These are phyloP conservation scores for Nectriaceae sp. DNA, from an alignment of 2,329 filamentous ascomycete genomes.

Conservation along the genomic window DNA sequence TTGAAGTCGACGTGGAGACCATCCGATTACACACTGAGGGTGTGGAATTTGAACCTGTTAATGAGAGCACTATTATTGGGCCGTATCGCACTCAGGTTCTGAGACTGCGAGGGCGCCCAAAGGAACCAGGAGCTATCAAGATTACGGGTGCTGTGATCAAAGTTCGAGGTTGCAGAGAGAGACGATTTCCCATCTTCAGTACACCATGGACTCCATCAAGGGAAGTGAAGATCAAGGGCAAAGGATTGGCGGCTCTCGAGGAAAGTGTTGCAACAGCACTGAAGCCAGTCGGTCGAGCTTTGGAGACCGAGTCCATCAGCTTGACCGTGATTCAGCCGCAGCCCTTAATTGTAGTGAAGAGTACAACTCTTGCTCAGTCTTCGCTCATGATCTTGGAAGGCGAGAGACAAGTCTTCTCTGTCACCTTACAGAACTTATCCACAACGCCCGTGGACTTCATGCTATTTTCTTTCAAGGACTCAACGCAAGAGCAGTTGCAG, in stretches of 20 bases:
- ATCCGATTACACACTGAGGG: slow-evolving; percentile 76
- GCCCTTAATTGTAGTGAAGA: slow-evolving; percentile 74
- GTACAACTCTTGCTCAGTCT: slow-evolving; percentile 77
- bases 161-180: slow-evolving; percentile 78
- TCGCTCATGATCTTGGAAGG: slow-evolving; percentile 93
- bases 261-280: slow-evolving; percentile 39
- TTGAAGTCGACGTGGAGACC: slow-evolving; percentile 86
- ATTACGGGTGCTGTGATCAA: slow-evolving; percentile 79
- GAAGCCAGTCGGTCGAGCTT: slow-evolving; percentile 39
- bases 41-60: slow-evolving; percentile 66
- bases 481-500: slow-evolving; percentile 76
- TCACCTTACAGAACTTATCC: slow-evolving; percentile 81
- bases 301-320: slow-evolving; percentile 54
- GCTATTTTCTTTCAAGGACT: slow-evolving; percentile 87
- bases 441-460: slow-evolving; percentile 78
- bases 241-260: slow-evolving; percentile 63
- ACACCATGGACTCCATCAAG: slow-evolving; percentile 72
- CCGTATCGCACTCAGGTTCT: slow-evolving; percentile 83
- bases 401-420: slow-evolving; percentile 74
- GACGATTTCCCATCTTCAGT: slow-evolving; percentile 81
- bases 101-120: slow-evolving; percentile 69
- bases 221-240: slow-evolving; percentile 74
- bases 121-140: slow-evolving; percentile 65
- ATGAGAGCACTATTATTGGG: slow-evolving; percentile 69
- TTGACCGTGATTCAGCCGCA: slow-evolving; percentile 79